Evolutionary conservation across 2,329 filamentous ascomycete genomes (phyloP).

Genomic region (Colletotrichum ledebouriae): DNA sequence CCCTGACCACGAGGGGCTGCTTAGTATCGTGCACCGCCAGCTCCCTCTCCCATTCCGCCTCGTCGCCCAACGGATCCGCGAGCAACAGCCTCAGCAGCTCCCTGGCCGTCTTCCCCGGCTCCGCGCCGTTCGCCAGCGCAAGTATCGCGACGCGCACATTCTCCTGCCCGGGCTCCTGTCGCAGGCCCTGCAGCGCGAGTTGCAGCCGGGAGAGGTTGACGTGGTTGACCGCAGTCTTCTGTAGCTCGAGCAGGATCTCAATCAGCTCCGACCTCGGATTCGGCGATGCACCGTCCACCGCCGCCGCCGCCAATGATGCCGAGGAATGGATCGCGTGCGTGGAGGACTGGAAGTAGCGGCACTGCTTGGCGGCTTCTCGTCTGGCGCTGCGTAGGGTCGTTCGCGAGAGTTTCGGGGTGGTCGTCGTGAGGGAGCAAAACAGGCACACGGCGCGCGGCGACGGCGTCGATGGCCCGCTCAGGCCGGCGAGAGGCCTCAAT

Average conservation of each 20-base stretch:
- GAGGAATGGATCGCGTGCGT: constrained; percentile 26
- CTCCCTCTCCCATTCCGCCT: constrained; percentile 76
- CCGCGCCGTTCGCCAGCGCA: constrained; percentile 56
- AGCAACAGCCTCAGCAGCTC: constrained; percentile 77
- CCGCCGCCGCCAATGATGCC: background rate
- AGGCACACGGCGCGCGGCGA: constrained; percentile 34
- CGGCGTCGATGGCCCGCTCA: constrained; percentile 36
- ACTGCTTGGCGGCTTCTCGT: constrained; percentile 42
- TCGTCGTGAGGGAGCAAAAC: constrained; percentile 42
- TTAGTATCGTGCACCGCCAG: constrained; percentile 65
- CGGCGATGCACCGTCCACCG: constrained; percentile 32
- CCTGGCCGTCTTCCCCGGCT: constrained; percentile 65
- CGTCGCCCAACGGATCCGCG: constrained; percentile 75
- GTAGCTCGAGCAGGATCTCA: constrained; percentile 69
- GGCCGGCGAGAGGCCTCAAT: constrained; percentile 47
- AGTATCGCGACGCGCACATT: constrained; percentile 71
- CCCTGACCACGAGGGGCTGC: constrained; percentile 73
- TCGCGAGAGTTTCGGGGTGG: constrained; percentile 18
- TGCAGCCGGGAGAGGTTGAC: constrained; percentile 79
- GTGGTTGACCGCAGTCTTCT: constrained; percentile 71
- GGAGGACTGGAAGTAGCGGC: constrained; percentile 34
- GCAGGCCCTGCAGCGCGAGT: constrained; percentile 76
- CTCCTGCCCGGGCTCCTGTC: constrained; percentile 68
- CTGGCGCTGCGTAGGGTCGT: background rate
- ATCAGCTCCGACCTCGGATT: constrained; percentile 68